Evolutionary conservation across 1,284 basidiomycete genomes (phyloP).

Genomic region (Stereum hirsutum): DNA sequence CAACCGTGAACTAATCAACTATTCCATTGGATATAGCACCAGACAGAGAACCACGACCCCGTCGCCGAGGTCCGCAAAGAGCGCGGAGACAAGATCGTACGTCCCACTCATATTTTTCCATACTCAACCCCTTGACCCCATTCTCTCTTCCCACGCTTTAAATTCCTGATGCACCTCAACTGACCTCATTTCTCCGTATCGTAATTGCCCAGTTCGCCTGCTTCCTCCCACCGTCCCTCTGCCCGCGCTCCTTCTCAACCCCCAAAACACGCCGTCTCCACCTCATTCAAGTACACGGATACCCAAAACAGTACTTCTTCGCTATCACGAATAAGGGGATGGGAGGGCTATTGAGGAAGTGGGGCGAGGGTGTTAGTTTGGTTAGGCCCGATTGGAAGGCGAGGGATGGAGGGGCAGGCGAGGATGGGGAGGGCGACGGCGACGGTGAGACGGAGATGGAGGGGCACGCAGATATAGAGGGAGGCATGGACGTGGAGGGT

Average conservation of each 20-base stretch:
- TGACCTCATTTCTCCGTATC: not conserved
- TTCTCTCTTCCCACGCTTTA: not conserved
- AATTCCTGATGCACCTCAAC: not conserved
- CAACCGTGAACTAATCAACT: no score
- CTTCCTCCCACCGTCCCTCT: slow-evolving; percentile 56
- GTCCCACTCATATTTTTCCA: slow-evolving; percentile 21
- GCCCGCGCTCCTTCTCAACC: slow-evolving; percentile 54
- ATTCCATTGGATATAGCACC: slow-evolving; percentile 44
- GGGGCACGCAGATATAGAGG: not conserved
- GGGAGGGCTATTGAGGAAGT: slow-evolving; percentile 60
- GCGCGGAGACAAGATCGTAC: slow-evolving; percentile 81
- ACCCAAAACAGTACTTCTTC: slow-evolving; percentile 84
- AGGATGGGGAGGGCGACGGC: slow-evolving; percentile 19
- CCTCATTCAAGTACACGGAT: slow-evolving; percentile 73
- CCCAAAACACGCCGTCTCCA: slow-evolving; percentile 78
- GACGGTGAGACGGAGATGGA: not conserved
- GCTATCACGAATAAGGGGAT: slow-evolving; percentile 84
- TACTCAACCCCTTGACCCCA: not conserved
- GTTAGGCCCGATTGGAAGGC: slow-evolving; percentile 63
- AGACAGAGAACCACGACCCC: slow-evolving; percentile 83
- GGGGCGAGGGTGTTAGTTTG: slow-evolving; percentile 76
- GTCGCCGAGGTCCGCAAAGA: slow-evolving; percentile 65
- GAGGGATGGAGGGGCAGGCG: slow-evolving; percentile 23
- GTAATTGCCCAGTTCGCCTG: slow-evolving; percentile 63
- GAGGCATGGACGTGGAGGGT: not conserved